Conservation (phyloP, 2,329 filamentous ascomycete species). For the Lanzia echinophila region DNA sequence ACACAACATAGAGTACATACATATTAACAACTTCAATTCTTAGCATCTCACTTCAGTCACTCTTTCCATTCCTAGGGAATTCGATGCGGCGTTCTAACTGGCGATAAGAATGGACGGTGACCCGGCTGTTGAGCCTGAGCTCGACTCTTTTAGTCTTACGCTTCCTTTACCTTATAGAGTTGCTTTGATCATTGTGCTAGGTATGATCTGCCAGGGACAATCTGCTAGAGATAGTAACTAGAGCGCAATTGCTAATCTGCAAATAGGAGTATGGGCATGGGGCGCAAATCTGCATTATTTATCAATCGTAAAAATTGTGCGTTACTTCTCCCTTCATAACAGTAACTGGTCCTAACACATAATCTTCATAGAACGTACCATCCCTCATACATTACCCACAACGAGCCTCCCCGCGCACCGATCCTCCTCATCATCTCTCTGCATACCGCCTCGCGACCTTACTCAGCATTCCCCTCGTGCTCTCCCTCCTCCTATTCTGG, state of each 20-base stretch:
- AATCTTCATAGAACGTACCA: conserved; percentile 67
- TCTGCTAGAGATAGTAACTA: neutral
- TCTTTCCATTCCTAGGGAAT: conserved; percentile 15
- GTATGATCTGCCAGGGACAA: conserved; percentile 40
- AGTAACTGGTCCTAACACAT: conserved; percentile 10
- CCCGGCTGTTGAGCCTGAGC: conserved; percentile 59
- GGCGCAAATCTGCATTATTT: conserved; percentile 87
- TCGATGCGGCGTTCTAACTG: conserved; percentile 25
- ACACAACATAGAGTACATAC: neutral
- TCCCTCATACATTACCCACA: conserved; percentile 79
- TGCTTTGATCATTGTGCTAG: conserved; percentile 76
- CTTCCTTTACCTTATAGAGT: conserved; percentile 88
- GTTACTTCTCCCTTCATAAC: conserved; percentile 22
- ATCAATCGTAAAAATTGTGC: conserved; percentile 65
- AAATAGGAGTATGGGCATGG: conserved; percentile 87
- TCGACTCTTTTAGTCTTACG: conserved; percentile 81
- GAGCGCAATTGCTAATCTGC: conserved; percentile 11
- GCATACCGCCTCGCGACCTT: conserved; percentile 79
- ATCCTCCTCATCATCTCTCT: conserved; percentile 70
- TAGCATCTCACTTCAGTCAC: conserved; percentile 22
- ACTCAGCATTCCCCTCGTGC: conserved; percentile 62
- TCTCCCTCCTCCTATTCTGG: conserved; percentile 81
- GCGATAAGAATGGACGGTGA: conserved; percentile 60
- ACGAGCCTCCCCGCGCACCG: conserved; percentile 57
- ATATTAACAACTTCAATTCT: neutral